Base-by-base conservation (phyloP, 495 filamentous ascomycete species). In the Penicillium antarcticum region DNA sequence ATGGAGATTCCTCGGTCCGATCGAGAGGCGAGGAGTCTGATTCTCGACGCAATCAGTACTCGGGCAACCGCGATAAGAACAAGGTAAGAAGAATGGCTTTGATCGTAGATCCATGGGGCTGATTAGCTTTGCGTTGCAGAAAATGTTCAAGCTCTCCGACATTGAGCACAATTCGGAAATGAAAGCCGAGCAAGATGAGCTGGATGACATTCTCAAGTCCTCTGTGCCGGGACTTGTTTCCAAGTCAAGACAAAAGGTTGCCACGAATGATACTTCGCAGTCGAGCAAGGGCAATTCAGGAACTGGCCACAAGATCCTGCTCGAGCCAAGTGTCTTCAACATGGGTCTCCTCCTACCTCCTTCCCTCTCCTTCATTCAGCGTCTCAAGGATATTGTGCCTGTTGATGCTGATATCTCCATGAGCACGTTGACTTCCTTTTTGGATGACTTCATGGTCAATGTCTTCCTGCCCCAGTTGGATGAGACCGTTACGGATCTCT, bases 381-480 rank as follows among this genome's bases (percentile, higher is more conserved):
- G 90, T 5, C 75, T 99, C 12, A 95, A 94, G 67, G 87, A 85
- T 45, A 92, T 97, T 45, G 94, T 99, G 1, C 94, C 94, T 3
- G 78, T 85, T 13, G 85, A 78, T 47, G 79, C 91, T 0, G 92
- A 95, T 55, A 87, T 97, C 57, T 85, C 86, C 6, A 87, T 87
- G 52, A 89, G 84, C 65, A 95, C 90, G 1, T 67, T 97, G 42
- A 97, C 94, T 1, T 92, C 90, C 18, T 99, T 99, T 71, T 80
- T 99, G 10, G 94, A 99, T 65, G 95, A 99, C 65, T 97, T 97
- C 69, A 81, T 99, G 46, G 86, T 97, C 67, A 97, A 97, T 60
- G 92, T 97, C 32, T 99, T 99, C 74, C 87, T 92, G 48, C 94
- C 94, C 16, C 95, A 97, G 61, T 73, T 99, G 12, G 94, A 99